Conservation (phyloP, 2,329 filamentous ascomycete species). For the Cytospora piceicola region DNA sequence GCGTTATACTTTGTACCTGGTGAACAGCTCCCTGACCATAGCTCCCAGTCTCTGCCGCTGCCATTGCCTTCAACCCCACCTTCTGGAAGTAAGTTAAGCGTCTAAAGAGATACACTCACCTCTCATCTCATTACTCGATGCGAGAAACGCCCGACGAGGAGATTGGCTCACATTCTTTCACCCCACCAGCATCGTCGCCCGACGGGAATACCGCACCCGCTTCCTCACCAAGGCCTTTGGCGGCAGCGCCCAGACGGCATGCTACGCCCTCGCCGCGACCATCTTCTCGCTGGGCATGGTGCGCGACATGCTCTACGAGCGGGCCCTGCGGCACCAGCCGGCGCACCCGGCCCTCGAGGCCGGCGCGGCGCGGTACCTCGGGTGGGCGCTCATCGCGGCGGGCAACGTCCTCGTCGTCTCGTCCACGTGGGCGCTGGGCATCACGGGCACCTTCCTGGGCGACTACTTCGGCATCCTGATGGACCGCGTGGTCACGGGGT, state of each 20-base stretch:
- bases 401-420: slow-evolving; percentile 87
- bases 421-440: slow-evolving; percentile 88
- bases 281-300: slow-evolving; percentile 93
- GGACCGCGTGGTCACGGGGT: slow-evolving; percentile 91
- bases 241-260: slow-evolving; percentile 76
- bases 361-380: slow-evolving; percentile 62
- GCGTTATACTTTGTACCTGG: neutral
- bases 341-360: slow-evolving; percentile 72
- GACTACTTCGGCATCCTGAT: slow-evolving; percentile 99
- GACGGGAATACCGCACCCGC: slow-evolving; percentile 81
- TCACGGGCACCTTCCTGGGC: slow-evolving; percentile 94
- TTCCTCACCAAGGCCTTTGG: slow-evolving; percentile 85
- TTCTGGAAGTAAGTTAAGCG: slow-evolving; percentile 90
- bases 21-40: slow-evolving; percentile 30
- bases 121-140: neutral
- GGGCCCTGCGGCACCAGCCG: slow-evolving; percentile 76
- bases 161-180: slow-evolving; percentile 9
- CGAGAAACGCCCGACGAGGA: neutral
- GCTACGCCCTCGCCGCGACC: slow-evolving; percentile 83
- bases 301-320: slow-evolving; percentile 86
- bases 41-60: slow-evolving; percentile 70
- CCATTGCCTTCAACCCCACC: slow-evolving; percentile 95
- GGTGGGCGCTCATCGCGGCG: slow-evolving; percentile 69
- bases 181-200: slow-evolving; percentile 42
- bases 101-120: neutral